phyloP scores from a whole-genome alignment of 1,284 basidiomycete genomes.

The Heterobasidion irregulare region DNA sequence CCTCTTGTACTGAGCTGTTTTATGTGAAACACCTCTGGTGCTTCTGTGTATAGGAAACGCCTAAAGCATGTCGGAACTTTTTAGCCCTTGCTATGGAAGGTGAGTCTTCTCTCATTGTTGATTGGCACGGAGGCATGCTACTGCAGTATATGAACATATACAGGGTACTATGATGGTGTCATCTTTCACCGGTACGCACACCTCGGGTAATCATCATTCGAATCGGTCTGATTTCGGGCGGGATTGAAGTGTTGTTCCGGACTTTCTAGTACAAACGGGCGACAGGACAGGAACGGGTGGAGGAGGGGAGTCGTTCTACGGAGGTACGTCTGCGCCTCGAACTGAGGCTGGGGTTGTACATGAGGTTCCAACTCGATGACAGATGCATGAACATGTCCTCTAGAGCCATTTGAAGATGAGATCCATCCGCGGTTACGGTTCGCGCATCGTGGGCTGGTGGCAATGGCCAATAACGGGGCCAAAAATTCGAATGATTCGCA shows the following conservation, averaged over 20 bases:
- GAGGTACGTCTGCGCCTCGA: slow-evolving; percentile 42
- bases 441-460: slow-evolving; percentile 82
- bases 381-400: neutral
- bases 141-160: too few species aligned
- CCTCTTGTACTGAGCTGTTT: neutral
- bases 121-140: too few species aligned
- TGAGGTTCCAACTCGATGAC: neutral
- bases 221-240: neutral
- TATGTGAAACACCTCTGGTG: neutral
- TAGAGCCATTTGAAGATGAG: slow-evolving; percentile 88
- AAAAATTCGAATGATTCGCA: slow-evolving; percentile 84
- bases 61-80: slow-evolving; percentile 91
- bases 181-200: slow-evolving; percentile 78
- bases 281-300: slow-evolving; percentile 88
- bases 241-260: slow-evolving; percentile 59
- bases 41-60: slow-evolving; percentile 67
- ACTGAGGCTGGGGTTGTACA: neutral
- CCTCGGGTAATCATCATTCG: slow-evolving; percentile 1
- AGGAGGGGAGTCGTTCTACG: slow-evolving; percentile 89
- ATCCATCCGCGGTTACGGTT: slow-evolving; percentile 87
- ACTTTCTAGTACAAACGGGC: slow-evolving; percentile 93
- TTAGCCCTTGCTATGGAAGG: slow-evolving; percentile 87
- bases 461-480: slow-evolving; percentile 86
- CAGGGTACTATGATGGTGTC: slow-evolving; percentile 93
- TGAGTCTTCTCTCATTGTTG: slow-evolving; percentile 25